Evolutionary conservation across 208 protist genomes (phyloP).

Genomic region (Leishmania tropica): DNA sequence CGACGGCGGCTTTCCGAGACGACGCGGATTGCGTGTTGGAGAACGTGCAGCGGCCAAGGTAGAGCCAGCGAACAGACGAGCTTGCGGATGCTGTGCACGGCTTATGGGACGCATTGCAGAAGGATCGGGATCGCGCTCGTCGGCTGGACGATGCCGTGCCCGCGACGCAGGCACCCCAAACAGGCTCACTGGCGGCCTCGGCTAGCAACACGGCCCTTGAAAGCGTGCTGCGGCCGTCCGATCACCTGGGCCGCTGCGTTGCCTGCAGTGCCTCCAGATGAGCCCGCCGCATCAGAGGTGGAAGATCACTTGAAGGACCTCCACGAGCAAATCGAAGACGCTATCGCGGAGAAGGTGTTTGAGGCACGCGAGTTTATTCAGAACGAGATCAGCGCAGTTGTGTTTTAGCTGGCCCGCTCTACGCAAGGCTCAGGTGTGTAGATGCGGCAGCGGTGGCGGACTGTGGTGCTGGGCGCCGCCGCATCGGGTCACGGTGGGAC

Average conservation of each 20-base stretch:
- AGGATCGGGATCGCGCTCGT: constrained; percentile 2
- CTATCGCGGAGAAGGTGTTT: not conserved
- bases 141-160: not conserved
- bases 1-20: not conserved
- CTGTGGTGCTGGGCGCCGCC: not conserved
- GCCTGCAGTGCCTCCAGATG: not conserved
- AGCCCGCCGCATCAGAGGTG: not conserved
- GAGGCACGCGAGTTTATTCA: not conserved
- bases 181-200: not conserved
- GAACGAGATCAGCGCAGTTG: not conserved
- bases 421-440: not conserved
- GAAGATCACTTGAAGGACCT: not conserved
- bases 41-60: constrained; percentile 12
- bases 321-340: not conserved
- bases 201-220: not conserved
- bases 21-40: not conserved
- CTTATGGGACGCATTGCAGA: constrained; percentile 7
- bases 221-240: not conserved
- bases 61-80: constrained; percentile 16
- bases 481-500: not conserved
- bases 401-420: not conserved
- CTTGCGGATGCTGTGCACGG: constrained; percentile 12
- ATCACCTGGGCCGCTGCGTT: not conserved
- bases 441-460: not conserved
- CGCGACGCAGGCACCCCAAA: not conserved